phyloP scores from a whole-genome alignment of 1,284 basidiomycete species.

The Austroboletus rostrupii region DNA sequence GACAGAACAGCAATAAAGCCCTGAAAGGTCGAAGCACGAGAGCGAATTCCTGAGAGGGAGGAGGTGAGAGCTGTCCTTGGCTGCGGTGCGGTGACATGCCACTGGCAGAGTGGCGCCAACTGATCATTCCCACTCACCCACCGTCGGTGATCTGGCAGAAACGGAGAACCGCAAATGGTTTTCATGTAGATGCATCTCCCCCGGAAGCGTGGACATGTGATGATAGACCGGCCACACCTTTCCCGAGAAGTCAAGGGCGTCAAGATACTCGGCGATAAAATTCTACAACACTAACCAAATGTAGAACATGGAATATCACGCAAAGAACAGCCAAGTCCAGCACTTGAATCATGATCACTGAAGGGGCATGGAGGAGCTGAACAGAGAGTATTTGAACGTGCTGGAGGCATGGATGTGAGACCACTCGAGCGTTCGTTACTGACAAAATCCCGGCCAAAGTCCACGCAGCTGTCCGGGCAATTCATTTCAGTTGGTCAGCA shows the following conservation, averaged over 20 bases:
- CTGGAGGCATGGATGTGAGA: no score
- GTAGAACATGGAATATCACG: no score
- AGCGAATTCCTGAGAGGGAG: not conserved
- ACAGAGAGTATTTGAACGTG: no score
- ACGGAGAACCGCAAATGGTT: constrained; percentile 1
- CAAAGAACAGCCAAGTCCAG: no score
- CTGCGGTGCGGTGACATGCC: constrained; percentile 2
- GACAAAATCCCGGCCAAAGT: no score
- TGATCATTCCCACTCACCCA: not conserved
- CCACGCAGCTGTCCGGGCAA: no score
- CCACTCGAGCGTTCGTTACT: no score
- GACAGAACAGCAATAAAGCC: not conserved
- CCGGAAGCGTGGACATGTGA: not conserved
- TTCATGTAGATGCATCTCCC: not conserved
- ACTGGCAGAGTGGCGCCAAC: not conserved
- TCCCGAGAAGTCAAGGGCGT: not conserved
- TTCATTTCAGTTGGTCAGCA: no score
- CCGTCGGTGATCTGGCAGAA: not conserved
- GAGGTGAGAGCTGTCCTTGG: not conserved
- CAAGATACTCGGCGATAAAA: not conserved
- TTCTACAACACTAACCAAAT: no score
- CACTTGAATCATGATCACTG: no score
- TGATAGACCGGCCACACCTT: not conserved
- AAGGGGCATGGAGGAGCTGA: no score
- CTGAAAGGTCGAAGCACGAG: not conserved